Percentiles rank a stretch among this genome's conserved stretches.
These are phyloP conservation scores for Aquilaria malaccensis DNA, from an alignment of 345 rosid species.

Conservation along the genomic window DNA sequence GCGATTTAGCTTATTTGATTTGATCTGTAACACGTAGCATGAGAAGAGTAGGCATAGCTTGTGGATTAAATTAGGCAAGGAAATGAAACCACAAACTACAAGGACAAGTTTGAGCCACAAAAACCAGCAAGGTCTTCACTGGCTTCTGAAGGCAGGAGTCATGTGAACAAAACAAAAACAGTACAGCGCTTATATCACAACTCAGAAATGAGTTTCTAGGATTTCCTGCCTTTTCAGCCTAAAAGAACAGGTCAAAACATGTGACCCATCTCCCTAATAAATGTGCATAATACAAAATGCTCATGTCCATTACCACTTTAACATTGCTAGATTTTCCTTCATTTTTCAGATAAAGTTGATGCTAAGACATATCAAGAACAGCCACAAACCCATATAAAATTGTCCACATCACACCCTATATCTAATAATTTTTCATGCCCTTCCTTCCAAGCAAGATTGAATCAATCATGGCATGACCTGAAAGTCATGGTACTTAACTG, in stretches of 20 bases:
- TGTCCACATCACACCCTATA: not conserved
- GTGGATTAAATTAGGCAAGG: too few species aligned
- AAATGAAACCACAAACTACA: too few species aligned
- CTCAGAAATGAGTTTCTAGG: conserved; percentile 12
- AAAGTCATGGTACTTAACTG: not conserved
- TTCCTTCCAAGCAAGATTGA: not conserved
- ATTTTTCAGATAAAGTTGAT: conserved; percentile 7
- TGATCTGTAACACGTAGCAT: conserved; percentile 2
- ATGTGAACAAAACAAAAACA: conserved; percentile 15
- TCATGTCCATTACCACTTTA: not conserved
- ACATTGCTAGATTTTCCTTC: conserved; percentile 3
- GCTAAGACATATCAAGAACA: not conserved
- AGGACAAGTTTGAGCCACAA: conserved; percentile 2
- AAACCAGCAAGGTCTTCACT: conserved; percentile 6
- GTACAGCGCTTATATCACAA: not conserved
- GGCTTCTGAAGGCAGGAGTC: conserved; percentile 16
- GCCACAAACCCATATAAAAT: conserved; percentile 1
- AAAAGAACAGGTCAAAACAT: conserved; percentile 21
- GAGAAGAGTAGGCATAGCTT: conserved; percentile 2
- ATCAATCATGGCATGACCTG: not conserved
- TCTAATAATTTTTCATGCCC: not conserved
- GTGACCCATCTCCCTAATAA: conserved; percentile 17
- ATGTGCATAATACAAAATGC: conserved; percentile 1
- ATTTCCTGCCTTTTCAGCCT: conserved; percentile 16
- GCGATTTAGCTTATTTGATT: conserved; percentile 9